A percentile compares a stretch with the other conserved stretches of the same genome.
phyloP scores from a whole-genome alignment of 2,329 filamentous ascomycete species.

The Colletotrichum shisoi region DNA sequence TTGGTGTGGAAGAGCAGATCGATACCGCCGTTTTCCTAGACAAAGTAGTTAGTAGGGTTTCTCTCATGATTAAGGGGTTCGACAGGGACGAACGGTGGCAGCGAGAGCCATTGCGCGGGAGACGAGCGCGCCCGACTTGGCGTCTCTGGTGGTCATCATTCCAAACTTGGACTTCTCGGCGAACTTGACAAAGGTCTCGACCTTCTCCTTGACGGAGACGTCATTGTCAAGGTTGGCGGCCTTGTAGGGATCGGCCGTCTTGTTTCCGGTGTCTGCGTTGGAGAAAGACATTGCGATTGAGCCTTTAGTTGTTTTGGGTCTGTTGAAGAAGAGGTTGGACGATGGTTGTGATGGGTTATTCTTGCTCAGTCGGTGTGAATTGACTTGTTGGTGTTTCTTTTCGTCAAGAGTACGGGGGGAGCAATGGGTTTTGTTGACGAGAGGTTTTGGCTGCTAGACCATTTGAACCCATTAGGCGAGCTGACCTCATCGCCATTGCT shows the following conservation, averaged over 20 bases:
- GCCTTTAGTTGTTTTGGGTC: neutral
- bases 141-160: conserved; percentile 84
- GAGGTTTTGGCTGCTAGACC: neutral
- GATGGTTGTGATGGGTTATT: neutral
- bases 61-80: fast-evolving
- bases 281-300: conserved; percentile 52
- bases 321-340: neutral
- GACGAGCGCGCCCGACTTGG: conserved; percentile 70
- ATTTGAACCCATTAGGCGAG: conserved; percentile 32
- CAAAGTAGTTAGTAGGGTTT: conserved; percentile 17
- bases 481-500: conserved; percentile 34
- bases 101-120: conserved; percentile 89
- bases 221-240: conserved; percentile 72
- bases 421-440: neutral
- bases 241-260: conserved; percentile 79
- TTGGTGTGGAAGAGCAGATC: conserved; percentile 93
- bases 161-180: conserved; percentile 79
- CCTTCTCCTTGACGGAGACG: conserved; percentile 73
- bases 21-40: conserved; percentile 76
- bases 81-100: conserved; percentile 64
- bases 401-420: neutral
- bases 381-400: neutral
- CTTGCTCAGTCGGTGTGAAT: neutral
- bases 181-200: conserved; percentile 76
- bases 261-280: conserved; percentile 68